Percentiles rank a stretch among this genome's conserved stretches.
Conservation (phyloP, 2,329 filamentous ascomycete genomes). For the Westerdykella aurantiaca region DNA sequence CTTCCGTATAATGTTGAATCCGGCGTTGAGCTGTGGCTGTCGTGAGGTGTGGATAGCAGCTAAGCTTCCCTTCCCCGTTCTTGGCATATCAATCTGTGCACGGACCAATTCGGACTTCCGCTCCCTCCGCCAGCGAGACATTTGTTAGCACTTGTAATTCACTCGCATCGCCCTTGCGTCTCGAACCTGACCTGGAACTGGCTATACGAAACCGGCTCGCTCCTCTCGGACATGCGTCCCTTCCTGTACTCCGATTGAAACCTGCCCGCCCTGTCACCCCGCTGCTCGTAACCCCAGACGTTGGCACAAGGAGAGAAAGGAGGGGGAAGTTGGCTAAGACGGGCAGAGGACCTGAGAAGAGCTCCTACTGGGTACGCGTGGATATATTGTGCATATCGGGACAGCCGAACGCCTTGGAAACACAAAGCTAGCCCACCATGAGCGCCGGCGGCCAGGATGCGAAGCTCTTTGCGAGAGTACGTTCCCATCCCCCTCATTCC, state of each 20-base stretch:
- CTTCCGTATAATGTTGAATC: neutral
- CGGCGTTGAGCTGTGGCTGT: neutral
- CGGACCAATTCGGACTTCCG: neutral
- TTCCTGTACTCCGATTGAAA: slow-evolving; percentile 5
- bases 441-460: slow-evolving; percentile 80
- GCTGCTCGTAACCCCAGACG: slow-evolving; percentile 12
- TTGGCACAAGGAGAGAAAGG: slow-evolving; percentile 11
- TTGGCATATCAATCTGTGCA: slow-evolving; percentile 3
- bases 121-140: neutral
- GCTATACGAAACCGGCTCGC: neutral
- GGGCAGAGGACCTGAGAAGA: slow-evolving; percentile 2
- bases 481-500: slow-evolving; percentile 33
- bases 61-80: slow-evolving; percentile 3
- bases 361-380: slow-evolving; percentile 22
- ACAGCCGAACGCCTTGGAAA: slow-evolving; percentile 13
- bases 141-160: too few relatives aligned
- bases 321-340: slow-evolving; percentile 19
- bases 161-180: neutral
- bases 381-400: slow-evolving; percentile 17
- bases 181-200: neutral
- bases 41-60: neutral
- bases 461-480: slow-evolving; percentile 97
- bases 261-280: slow-evolving; percentile 7
- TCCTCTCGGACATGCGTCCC: slow-evolving; percentile 16
- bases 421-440: slow-evolving; percentile 44